These are phyloP conservation scores for Debaryomyces tyrocola DNA, from an alignment of 805 yeast genomes.

Conservation along the genomic window DNA sequence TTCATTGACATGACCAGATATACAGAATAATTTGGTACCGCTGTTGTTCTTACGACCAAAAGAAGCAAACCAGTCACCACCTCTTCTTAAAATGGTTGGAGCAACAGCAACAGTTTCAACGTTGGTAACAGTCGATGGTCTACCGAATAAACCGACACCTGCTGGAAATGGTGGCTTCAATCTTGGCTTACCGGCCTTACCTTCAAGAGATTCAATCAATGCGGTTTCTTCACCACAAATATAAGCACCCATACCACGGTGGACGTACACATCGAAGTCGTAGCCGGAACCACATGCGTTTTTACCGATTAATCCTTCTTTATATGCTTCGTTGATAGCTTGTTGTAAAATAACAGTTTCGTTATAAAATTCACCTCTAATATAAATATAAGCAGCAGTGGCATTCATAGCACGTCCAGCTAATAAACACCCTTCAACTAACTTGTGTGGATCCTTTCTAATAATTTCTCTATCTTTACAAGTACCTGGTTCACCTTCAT, in stretches of 20 bases:
- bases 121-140: conserved; percentile 89
- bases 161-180: conserved; percentile 95
- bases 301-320: conserved; percentile 76
- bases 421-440: conserved; percentile 86
- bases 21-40: conserved; percentile 82
- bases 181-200: conserved; percentile 92
- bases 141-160: conserved; percentile 86
- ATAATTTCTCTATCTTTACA: conserved; percentile 91
- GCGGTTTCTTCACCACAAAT: conserved; percentile 94
- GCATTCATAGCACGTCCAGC: conserved; percentile 94
- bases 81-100: conserved; percentile 86
- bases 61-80: conserved; percentile 82
- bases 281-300: conserved; percentile 87
- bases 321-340: conserved; percentile 87
- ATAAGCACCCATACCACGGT: conserved; percentile 93
- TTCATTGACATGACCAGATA: conserved; percentile 87
- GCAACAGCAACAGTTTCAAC: conserved; percentile 91
- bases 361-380: conserved; percentile 86
- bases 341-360: conserved; percentile 72
- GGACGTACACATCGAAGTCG: conserved; percentile 79
- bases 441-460: conserved; percentile 88
- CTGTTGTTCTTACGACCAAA: conserved; percentile 84
- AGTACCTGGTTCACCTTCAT: conserved; percentile 94
- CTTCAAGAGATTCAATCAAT: conserved; percentile 83
- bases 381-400: conserved; percentile 87